phyloP scores from a whole-genome alignment of 768 basidiomycete genomes.

The Gloeophyllum trabeum region DNA sequence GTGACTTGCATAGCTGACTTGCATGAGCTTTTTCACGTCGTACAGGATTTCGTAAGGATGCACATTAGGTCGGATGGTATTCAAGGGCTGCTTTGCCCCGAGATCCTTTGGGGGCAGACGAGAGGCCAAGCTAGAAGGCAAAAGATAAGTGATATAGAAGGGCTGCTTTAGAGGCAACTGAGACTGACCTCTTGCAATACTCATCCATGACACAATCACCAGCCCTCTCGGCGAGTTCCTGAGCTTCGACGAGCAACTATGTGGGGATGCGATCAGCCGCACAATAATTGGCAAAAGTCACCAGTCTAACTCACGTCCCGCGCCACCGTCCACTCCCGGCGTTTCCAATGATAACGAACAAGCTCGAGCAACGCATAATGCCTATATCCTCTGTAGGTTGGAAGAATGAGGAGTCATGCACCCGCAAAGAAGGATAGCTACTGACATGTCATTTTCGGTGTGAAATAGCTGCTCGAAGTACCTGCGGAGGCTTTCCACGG shows the following conservation, averaged over 20 bases:
- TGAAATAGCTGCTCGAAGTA: conserved; percentile 87
- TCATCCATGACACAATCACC: conserved; percentile 66
- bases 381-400: conserved; percentile 47
- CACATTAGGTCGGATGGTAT: conserved; percentile 66
- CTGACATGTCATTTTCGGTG: conserved; percentile 70
- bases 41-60: conserved; percentile 69
- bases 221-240: conserved; percentile 61
- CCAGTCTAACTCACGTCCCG: conserved; percentile 36
- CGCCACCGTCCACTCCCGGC: conserved; percentile 56
- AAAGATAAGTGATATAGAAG: too few relatives aligned
- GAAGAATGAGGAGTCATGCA: not conserved
- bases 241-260: conserved; percentile 67
- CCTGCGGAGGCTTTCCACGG: conserved; percentile 58
- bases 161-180: conserved; percentile 1
- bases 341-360: conserved; percentile 66
- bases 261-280: not conserved
- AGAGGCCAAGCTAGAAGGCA: conserved; percentile 54
- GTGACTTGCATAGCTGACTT: conserved; percentile 43
- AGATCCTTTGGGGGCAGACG: conserved; percentile 47
- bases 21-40: conserved; percentile 68
- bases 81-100: conserved; percentile 39
- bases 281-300: not conserved
- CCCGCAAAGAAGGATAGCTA: conserved; percentile 4
- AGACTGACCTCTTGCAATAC: conserved; percentile 61
- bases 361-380: conserved; percentile 74